Conservation (phyloP, 2,329 filamentous ascomycete genomes). For the Fusarium albidum region DNA sequence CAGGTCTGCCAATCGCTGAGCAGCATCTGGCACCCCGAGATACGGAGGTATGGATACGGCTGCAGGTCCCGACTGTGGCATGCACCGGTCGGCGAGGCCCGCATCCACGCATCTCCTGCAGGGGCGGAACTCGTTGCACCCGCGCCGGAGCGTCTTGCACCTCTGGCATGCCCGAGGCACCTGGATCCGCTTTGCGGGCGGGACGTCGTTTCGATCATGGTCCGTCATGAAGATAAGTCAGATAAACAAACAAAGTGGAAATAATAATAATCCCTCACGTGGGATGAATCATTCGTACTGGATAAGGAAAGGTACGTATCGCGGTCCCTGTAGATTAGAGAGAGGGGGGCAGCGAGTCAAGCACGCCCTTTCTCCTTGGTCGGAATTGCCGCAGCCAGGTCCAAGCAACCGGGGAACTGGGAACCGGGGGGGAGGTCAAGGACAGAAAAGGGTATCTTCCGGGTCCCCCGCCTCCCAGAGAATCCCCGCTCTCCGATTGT, state of each 20-base stretch:
- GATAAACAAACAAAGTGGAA: background rate
- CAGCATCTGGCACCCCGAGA: slow-evolving; percentile 4
- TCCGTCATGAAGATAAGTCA: slow-evolving; percentile 1
- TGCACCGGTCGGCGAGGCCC: slow-evolving; percentile 51
- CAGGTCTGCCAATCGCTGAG: slow-evolving; percentile 44
- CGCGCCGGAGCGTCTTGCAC: slow-evolving; percentile 53
- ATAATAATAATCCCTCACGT: slow-evolving; percentile 27
- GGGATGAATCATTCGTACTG: background rate
- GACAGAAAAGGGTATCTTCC: no score
- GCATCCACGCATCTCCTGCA: slow-evolving; percentile 53
- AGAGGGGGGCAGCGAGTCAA: slow-evolving; percentile 12
- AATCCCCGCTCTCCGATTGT: slow-evolving; percentile 10
- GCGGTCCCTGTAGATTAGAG: slow-evolving; percentile 13
- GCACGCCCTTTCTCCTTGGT: background rate
- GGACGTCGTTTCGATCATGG: slow-evolving; percentile 9
- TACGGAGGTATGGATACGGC: slow-evolving; percentile 18
- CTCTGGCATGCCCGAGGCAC: slow-evolving; percentile 54
- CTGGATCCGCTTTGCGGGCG: slow-evolving; percentile 48
- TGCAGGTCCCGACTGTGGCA: slow-evolving; percentile 26
- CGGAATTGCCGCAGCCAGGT: slow-evolving; percentile 6
- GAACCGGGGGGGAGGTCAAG: no score
- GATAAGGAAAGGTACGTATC: background rate
- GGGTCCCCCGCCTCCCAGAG: no score
- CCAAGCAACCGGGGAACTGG: background rate
- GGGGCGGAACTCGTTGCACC: slow-evolving; percentile 54